Percentiles rank a stretch among this genome's conserved stretches.
Evolutionary conservation across 495 filamentous ascomycete genomes (phyloP).

Genomic region (Emericellopsis terricola): DNA sequence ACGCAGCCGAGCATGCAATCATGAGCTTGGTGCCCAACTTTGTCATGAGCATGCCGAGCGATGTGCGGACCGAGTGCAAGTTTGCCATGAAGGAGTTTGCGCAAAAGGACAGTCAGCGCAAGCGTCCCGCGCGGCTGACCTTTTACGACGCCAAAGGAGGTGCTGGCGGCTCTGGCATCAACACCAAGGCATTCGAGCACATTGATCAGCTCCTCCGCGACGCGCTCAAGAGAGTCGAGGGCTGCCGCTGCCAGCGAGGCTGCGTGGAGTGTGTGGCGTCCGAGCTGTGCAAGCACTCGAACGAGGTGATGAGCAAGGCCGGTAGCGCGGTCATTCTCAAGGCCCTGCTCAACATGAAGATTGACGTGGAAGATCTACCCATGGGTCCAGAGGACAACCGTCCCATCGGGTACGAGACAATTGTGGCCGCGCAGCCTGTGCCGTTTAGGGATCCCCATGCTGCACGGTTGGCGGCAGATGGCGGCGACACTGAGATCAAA

Average conservation of each 20-base stretch:
- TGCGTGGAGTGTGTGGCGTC: conserved; percentile 79
- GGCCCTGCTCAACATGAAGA: conserved; percentile 52
- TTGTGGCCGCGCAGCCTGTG: conserved; percentile 53
- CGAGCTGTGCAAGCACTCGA: conserved; percentile 73
- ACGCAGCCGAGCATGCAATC: conserved; percentile 85
- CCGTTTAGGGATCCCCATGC: conserved; percentile 3
- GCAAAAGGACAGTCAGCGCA: conserved; percentile 38
- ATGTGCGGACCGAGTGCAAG: conserved; percentile 92
- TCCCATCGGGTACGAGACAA: conserved; percentile 66
- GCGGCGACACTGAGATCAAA: background rate
- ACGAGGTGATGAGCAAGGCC: conserved; percentile 85
- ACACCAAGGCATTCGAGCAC: conserved; percentile 84
- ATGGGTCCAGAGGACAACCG: conserved; percentile 58
- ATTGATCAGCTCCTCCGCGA: conserved; percentile 59
- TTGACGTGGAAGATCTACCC: conserved; percentile 59
- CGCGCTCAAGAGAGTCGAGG: conserved; percentile 60
- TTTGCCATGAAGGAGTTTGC: conserved; percentile 59
- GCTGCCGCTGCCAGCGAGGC: conserved; percentile 50
- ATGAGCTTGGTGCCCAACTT: conserved; percentile 77
- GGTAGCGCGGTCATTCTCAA: conserved; percentile 67
- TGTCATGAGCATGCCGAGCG: conserved; percentile 65
- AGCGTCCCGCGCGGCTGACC: conserved; percentile 72
- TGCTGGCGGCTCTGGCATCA: conserved; percentile 64
- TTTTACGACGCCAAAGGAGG: conserved; percentile 95
- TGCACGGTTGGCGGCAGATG: too few relatives aligned